phyloP scores from a whole-genome alignment of 202 grass and related monocot genomes.

The Digitaria exilis region DNA sequence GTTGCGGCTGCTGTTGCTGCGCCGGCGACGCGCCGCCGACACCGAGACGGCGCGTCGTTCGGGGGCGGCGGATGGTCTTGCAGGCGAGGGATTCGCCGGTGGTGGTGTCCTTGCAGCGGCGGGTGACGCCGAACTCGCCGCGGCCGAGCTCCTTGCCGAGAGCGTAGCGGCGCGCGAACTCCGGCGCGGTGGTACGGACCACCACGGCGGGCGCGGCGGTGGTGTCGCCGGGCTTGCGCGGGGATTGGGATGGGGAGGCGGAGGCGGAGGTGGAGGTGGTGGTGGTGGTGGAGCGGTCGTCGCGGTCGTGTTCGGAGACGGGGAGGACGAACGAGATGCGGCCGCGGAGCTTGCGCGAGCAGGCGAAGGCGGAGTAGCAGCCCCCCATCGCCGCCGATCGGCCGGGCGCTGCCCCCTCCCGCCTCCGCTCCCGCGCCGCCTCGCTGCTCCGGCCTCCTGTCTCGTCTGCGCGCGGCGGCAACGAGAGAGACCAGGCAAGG shows the following conservation, averaged over 20 bases:
- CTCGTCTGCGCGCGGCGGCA: not conserved
- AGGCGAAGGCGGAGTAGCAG: constrained; percentile 59
- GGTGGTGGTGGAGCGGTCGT: not conserved
- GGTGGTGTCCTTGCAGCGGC: constrained; percentile 57
- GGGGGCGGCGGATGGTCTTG: constrained; percentile 70
- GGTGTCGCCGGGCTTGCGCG: not conserved
- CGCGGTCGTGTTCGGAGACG: constrained; percentile 28
- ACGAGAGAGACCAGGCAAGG: not conserved
- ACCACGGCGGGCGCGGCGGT: not conserved
- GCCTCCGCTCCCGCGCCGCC: not conserved
- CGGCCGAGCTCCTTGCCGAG: constrained; percentile 78
- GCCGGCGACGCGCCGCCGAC: not conserved
- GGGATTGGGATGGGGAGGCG: not conserved
- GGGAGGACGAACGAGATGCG: constrained; percentile 55
- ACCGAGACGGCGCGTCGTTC: constrained; percentile 35
- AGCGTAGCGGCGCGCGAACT: constrained; percentile 53
- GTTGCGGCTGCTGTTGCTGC: not conserved
- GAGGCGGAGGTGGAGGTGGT: not conserved
- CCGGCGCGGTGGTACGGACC: constrained; percentile 25
- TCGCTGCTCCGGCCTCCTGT: too few relatives aligned
- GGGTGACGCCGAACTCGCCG: constrained; percentile 87
- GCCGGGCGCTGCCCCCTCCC: not conserved
- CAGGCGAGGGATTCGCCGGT: constrained; percentile 71
- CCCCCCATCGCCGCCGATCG: constrained; percentile 45
- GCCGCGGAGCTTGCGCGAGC: constrained; percentile 47